A percentile compares a stretch with the other conserved stretches of the same genome.
These are phyloP conservation scores for Platanthera zijinensis DNA, from an alignment of 106 monocot species.

Conservation along the genomic window DNA sequence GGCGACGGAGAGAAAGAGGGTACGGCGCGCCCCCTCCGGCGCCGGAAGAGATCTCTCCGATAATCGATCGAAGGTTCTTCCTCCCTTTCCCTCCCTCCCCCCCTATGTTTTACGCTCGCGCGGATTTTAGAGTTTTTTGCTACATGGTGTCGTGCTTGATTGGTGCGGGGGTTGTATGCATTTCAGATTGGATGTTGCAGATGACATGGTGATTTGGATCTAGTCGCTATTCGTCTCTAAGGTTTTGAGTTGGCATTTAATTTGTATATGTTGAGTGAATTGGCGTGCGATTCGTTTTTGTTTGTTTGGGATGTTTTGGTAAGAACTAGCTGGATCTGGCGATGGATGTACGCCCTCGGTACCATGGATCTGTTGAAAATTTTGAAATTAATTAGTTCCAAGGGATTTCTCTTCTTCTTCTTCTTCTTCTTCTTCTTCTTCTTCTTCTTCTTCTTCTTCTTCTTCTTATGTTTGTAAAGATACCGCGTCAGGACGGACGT, in stretches of 20 bases:
- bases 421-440: neutral
- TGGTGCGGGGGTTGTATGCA: neutral
- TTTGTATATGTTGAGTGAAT: neutral
- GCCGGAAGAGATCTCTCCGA: slow-evolving; percentile 35
- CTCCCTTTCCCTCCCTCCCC: too few relatives aligned
- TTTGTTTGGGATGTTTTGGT: neutral
- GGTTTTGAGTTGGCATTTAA: neutral
- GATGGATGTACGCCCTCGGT: neutral
- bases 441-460: neutral
- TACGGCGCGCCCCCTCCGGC: slow-evolving; percentile 27
- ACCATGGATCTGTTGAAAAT: neutral
- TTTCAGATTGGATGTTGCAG: neutral
- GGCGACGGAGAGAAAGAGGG: slow-evolving; percentile 59
- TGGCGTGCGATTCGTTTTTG: neutral
- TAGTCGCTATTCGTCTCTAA: neutral
- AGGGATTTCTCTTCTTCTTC: neutral
- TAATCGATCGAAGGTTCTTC: slow-evolving; percentile 6
- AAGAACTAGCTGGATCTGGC: neutral
- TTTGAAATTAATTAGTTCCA: neutral
- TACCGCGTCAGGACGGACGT: neutral
- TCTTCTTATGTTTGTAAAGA: neutral
- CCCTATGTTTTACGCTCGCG: neutral
- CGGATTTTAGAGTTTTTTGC: neutral
- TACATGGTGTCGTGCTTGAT: neutral
- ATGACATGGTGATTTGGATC: neutral